A percentile compares a stretch with the other conserved stretches of the same genome.
Evolutionary conservation across 768 basidiomycete species (phyloP).

Genomic region (Suillus luteus): DNA sequence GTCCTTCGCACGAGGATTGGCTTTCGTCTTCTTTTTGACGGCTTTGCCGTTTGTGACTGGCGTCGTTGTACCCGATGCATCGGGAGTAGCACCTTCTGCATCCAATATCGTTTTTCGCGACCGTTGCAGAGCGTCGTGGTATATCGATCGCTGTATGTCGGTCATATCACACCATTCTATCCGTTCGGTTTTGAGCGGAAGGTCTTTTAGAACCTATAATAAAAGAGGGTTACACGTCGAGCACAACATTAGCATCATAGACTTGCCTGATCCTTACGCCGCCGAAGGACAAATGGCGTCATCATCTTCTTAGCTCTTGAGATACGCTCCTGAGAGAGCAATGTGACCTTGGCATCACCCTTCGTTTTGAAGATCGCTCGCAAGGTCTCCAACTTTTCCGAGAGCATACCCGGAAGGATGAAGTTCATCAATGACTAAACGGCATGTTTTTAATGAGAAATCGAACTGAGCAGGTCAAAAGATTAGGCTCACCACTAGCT

Average conservation of each 20-base stretch:
- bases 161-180: slow-evolving; percentile 98
- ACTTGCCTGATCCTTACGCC: slow-evolving; percentile 88
- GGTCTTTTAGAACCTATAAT: slow-evolving; percentile 81
- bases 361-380: slow-evolving; percentile 97
- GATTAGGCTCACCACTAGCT: slow-evolving; percentile 69
- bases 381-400: slow-evolving; percentile 71
- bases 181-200: slow-evolving; percentile 90
- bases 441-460: slow-evolving; percentile 13
- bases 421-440: slow-evolving; percentile 94
- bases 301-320: slow-evolving; percentile 98
- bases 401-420: slow-evolving; percentile 90
- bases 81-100: slow-evolving; percentile 25
- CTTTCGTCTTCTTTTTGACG: slow-evolving; percentile 34
- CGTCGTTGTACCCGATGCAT: slow-evolving; percentile 34
- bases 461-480: slow-evolving; percentile 11
- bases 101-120: slow-evolving; percentile 81
- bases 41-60: slow-evolving; percentile 30
- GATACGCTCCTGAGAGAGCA: slow-evolving; percentile 91
- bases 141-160: slow-evolving; percentile 75
- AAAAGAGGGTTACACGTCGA: slow-evolving; percentile 5
- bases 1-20: slow-evolving; percentile 51
- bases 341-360: slow-evolving; percentile 84
- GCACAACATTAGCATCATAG: neutral
- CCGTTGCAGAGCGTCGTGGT: slow-evolving; percentile 81
- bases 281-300: slow-evolving; percentile 97